These are phyloP conservation scores for Lactarius indigo DNA, from an alignment of 768 basidiomycete species.

Conservation along the genomic window DNA sequence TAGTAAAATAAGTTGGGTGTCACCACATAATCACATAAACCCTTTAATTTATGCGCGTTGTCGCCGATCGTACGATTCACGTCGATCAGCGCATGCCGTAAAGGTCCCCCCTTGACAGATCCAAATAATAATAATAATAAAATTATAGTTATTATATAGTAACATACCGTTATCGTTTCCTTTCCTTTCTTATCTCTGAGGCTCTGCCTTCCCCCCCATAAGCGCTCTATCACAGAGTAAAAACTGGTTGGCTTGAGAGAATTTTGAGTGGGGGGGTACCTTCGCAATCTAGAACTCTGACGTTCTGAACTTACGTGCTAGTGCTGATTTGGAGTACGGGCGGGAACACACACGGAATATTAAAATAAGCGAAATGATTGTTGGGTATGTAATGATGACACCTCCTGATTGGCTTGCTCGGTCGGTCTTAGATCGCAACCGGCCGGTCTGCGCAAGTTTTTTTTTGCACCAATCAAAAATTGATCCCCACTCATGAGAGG, in stretches of 20 bases:
- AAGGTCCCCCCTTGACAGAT: neutral
- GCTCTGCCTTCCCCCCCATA: neutral
- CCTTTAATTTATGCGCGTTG: neutral
- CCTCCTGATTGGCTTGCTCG: neutral
- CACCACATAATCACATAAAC: neutral
- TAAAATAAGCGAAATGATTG: neutral
- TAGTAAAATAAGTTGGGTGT: neutral
- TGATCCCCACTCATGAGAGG: neutral
- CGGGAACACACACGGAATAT: too few relatives aligned
- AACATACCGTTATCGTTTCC: neutral
- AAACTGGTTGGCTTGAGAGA: neutral
- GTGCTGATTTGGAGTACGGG: too few relatives aligned
- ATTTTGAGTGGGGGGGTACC: too few relatives aligned
- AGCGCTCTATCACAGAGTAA: too few relatives aligned
- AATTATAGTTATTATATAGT: neutral
- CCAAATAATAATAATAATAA: neutral
- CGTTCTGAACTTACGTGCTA: neutral
- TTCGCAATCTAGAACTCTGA: neutral
- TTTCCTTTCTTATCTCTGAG: neutral
- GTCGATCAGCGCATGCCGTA: conserved; percentile 17
- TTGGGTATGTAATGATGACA: neutral
- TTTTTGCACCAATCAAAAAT: neutral
- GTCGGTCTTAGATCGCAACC: neutral
- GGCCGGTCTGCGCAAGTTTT: neutral
- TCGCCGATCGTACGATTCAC: conserved; percentile 18